Conservation (phyloP, 345 rosid species). For the Aquilaria yunnanensis region DNA sequence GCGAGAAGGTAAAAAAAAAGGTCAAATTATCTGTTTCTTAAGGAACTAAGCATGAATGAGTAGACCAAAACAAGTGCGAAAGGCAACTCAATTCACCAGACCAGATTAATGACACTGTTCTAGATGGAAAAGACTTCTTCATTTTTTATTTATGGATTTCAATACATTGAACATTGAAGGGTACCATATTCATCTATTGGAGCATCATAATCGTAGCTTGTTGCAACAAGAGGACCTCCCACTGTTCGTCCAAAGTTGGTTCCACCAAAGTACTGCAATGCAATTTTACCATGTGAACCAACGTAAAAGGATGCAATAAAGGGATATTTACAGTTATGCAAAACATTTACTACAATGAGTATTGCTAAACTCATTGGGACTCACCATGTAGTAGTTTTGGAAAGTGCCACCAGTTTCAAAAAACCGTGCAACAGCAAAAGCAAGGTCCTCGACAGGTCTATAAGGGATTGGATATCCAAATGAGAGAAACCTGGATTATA, state of each 20-base stretch:
- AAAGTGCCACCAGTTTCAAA: slow-evolving; percentile 57
- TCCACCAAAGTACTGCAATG: slow-evolving; percentile 60
- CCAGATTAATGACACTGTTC: no score
- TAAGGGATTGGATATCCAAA: slow-evolving; percentile 61
- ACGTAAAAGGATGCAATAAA: not conserved
- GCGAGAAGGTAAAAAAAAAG: no score
- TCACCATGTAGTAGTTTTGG: slow-evolving; percentile 67
- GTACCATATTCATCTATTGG: slow-evolving; percentile 71
- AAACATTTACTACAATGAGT: not conserved
- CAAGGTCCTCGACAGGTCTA: slow-evolving; percentile 67
- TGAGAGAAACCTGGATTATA: slow-evolving; percentile 40
- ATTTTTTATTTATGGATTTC: no score
- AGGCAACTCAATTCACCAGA: no score
- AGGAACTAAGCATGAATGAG: no score
- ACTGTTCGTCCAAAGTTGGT: slow-evolving; percentile 65
- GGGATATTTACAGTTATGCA: not conserved
- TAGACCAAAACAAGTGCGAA: no score
- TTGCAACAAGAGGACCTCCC: slow-evolving; percentile 60
- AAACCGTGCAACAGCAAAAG: slow-evolving; percentile 60
- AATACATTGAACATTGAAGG: not conserved
- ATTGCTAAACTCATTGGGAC: slow-evolving; percentile 1
- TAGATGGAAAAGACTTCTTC: no score
- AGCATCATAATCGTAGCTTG: slow-evolving; percentile 69
- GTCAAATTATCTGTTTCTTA: no score
- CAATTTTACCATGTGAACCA: slow-evolving; percentile 7